Conservation (phyloP, 768 basidiomycete genomes). For the Lactarius trivialis region DNA sequence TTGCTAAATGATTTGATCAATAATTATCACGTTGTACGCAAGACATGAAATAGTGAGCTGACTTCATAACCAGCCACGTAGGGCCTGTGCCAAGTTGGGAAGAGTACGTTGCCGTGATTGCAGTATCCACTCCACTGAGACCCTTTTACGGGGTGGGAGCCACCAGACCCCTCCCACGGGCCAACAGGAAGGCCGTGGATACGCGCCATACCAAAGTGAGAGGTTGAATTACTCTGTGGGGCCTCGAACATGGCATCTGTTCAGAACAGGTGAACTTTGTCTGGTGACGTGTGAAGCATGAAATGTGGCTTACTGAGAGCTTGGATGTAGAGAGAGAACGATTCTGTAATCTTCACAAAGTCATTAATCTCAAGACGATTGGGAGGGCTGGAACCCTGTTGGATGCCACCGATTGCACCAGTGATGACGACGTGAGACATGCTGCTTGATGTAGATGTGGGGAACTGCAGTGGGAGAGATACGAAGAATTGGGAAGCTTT, state of each 20-base stretch:
- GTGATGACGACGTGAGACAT: conserved; percentile 20
- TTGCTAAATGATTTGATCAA: conserved; percentile 35
- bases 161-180: conserved; percentile 38
- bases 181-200: conserved; percentile 48
- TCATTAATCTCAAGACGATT: conserved; percentile 21
- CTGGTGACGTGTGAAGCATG: neutral
- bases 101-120: conserved; percentile 46
- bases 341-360: conserved; percentile 35
- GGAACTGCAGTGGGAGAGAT: neutral
- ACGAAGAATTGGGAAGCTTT: neutral
- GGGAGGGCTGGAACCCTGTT: conserved; percentile 14
- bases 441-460: neutral
- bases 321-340: conserved; percentile 47
- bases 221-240: conserved; percentile 30
- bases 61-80: conserved; percentile 49
- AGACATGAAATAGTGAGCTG: conserved; percentile 4
- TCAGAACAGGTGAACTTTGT: neutral
- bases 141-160: conserved; percentile 24
- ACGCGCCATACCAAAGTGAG: conserved; percentile 42
- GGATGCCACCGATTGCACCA: conserved; percentile 10
- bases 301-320: conserved; percentile 37
- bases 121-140: conserved; percentile 44
- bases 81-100: conserved; percentile 53
- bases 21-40: neutral
- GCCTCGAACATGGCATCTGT: conserved; percentile 31